A percentile compares a stretch with the other conserved stretches of the same genome.
Evolutionary conservation across 2,329 filamentous ascomycete genomes (phyloP).

Genomic region (Cladosporium colombiae): DNA sequence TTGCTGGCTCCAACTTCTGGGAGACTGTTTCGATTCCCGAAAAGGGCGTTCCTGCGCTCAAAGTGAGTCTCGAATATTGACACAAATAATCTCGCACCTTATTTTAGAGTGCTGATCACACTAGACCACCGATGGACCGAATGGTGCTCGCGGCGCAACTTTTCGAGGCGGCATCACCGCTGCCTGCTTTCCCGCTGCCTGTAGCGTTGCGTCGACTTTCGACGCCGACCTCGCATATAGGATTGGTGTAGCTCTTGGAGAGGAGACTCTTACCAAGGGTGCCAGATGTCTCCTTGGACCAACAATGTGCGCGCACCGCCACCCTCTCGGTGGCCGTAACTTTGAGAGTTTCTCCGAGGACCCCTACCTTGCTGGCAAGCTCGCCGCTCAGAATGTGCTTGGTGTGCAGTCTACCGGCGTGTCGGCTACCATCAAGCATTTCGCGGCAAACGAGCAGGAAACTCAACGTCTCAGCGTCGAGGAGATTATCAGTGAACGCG

Average conservation of each 20-base stretch:
- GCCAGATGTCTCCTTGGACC: constrained; percentile 12
- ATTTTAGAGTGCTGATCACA: constrained; percentile 44
- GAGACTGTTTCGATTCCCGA: constrained; percentile 1
- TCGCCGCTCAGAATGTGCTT: constrained; percentile 61
- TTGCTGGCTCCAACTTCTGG: constrained; percentile 15
- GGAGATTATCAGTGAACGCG: constrained; percentile 63
- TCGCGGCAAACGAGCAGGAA: constrained; percentile 73
- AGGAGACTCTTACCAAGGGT: constrained; percentile 12
- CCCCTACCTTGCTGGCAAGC: constrained; percentile 72
- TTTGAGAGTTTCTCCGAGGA: constrained; percentile 89
- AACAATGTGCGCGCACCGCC: constrained; percentile 10
- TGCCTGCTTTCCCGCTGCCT: constrained; percentile 64
- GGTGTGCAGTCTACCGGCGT: constrained; percentile 72
- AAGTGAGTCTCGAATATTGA: background rate
- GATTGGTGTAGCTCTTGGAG: constrained; percentile 11
- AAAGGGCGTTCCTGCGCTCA: constrained; percentile 4
- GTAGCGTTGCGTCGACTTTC: constrained; percentile 13
- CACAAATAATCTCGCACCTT: background rate
- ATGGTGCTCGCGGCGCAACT: constrained; percentile 66
- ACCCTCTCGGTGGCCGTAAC: constrained; percentile 66
- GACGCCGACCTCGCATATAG: constrained; percentile 11
- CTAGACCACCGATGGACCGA: constrained; percentile 68
- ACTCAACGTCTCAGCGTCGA: constrained; percentile 66
- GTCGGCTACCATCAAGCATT: constrained; percentile 77
- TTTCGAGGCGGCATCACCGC: constrained; percentile 67